phyloP scores from a whole-genome alignment of 2,329 filamentous ascomycete species.

The Chaetomiaceae sp. region DNA sequence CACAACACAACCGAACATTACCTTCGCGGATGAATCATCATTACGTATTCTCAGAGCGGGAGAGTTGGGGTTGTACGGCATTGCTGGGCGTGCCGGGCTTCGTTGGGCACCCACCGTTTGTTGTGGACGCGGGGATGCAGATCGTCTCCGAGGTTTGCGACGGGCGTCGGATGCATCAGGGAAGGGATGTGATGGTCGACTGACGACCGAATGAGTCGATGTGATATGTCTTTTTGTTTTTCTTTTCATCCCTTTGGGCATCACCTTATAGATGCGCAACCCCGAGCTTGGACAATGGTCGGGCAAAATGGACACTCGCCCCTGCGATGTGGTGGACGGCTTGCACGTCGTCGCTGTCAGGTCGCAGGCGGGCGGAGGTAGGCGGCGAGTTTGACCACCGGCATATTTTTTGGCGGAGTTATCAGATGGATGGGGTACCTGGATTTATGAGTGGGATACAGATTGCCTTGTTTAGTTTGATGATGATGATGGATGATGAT shows the following conservation, averaged over 20 bases:
- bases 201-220: conserved; percentile 2
- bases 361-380: background rate
- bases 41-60: too few relatives aligned
- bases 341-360: background rate
- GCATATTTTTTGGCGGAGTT: background rate
- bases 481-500: background rate
- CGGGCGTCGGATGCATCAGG: background rate
- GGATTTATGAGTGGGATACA: background rate
- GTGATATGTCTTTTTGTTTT: conserved; percentile 4
- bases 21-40: too few relatives aligned
- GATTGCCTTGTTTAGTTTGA: background rate
- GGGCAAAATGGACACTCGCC: too few relatives aligned
- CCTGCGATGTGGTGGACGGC: too few relatives aligned
- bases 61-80: too few relatives aligned
- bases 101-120: too few relatives aligned
- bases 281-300: too few relatives aligned
- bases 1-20: too few relatives aligned
- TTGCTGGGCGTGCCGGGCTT: too few relatives aligned
- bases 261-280: conserved; percentile 13
- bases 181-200: conserved; percentile 1
- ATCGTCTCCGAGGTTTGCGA: too few relatives aligned
- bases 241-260: background rate
- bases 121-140: background rate
- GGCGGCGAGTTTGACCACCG: background rate
- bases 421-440: background rate